Evolutionary conservation across 352 stramenopile species (phyloP), one percentile per base, ranked within the genome.

Genomic region (Phytophthora sansomeana): DNA sequence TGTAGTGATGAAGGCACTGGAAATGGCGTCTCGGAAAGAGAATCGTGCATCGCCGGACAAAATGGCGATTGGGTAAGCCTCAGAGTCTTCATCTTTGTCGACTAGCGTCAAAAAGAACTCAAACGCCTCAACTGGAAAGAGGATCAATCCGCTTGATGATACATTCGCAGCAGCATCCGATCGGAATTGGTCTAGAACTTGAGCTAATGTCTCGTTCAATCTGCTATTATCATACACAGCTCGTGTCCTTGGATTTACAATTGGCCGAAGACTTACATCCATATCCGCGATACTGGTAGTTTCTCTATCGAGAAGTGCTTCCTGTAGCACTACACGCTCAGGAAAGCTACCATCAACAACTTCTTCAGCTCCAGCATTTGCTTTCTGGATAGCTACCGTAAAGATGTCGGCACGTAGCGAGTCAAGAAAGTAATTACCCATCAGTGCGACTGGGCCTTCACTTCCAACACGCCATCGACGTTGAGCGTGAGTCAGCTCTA

Each of bases 401-500:
- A 90, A 92, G 24, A 91, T 77, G 46, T 95, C 87, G 8, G 85
- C 73, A 1, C 77, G 81, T 1, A 95, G 63, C 42, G 87, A 95
- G 46, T 95, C 87, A 5, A 93, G 41, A 35, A 95, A 95, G 50
- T 95, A 95, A 39, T 95, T 95, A 8, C 83, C 87, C 13, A 95
- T 81, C 47, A 95, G 67, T n/a, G 89, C 84, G 8, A 93, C 69
- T 0, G 85, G 82, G 1, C 81, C 81, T 21, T 81, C 59, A 10
- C 53, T 59, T n/a, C 77, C 80, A 13, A 90, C 75, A 29, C 42
- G 58, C 85, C 79, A 90, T 13, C 26, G 19, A 0, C 55, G 38
- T 30, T 73, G 32, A 0, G 67, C 55, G 30, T 77, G 61, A 9
- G 78, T 56, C 4, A 92, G 30, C 5, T 62, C 39, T 13, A 94